Percentiles rank a stretch among this genome's conserved stretches.
Evolutionary conservation across 306 rosid genomes (phyloP).

Genomic region (Medicago ruthenica): DNA sequence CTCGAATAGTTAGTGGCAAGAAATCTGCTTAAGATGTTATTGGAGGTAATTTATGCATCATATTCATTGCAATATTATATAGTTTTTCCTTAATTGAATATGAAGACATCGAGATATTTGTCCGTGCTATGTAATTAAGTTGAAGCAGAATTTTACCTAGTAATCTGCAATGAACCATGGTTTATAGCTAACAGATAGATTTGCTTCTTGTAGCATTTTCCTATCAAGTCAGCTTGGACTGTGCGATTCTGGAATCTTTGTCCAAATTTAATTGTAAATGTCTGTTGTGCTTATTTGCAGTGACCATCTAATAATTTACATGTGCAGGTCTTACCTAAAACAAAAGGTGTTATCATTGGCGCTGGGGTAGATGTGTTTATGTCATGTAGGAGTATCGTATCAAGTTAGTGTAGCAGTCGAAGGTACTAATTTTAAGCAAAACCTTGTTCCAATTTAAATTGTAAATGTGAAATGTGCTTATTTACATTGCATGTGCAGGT

Average conservation of each 20-base stretch:
- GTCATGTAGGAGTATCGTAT: slow-evolving; percentile 31
- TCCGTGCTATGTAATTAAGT: slow-evolving; percentile 10
- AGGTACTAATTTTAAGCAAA: not conserved
- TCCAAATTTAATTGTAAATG: slow-evolving; percentile 8
- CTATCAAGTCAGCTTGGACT: slow-evolving; percentile 24
- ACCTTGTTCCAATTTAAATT: not conserved
- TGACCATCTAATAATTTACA: slow-evolving; percentile 20
- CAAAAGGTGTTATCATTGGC: slow-evolving; percentile 15
- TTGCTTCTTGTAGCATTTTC: slow-evolving; percentile 34
- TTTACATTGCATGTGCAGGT: slow-evolving; percentile 34
- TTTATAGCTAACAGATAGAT: slow-evolving; percentile 14
- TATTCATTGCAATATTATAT: slow-evolving; percentile 5
- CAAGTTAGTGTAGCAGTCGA: slow-evolving; percentile 20
- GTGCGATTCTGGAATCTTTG: slow-evolving; percentile 24
- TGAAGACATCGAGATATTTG: slow-evolving; percentile 7
- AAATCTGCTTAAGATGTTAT: slow-evolving; percentile 59
- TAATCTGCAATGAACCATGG: slow-evolving; percentile 39
- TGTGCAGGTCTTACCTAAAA: slow-evolving; percentile 36
- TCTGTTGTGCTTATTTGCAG: slow-evolving; percentile 23
- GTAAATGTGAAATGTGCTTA: slow-evolving; percentile 16
- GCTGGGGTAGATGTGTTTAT: slow-evolving; percentile 13
- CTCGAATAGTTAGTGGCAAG: slow-evolving; percentile 86
- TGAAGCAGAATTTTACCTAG: slow-evolving; percentile 14
- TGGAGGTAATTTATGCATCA: slow-evolving; percentile 55
- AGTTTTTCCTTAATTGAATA: slow-evolving; percentile 13